Evolutionary conservation across 208 protist genomes (phyloP).

Genomic region (Trypanosoma mega): DNA sequence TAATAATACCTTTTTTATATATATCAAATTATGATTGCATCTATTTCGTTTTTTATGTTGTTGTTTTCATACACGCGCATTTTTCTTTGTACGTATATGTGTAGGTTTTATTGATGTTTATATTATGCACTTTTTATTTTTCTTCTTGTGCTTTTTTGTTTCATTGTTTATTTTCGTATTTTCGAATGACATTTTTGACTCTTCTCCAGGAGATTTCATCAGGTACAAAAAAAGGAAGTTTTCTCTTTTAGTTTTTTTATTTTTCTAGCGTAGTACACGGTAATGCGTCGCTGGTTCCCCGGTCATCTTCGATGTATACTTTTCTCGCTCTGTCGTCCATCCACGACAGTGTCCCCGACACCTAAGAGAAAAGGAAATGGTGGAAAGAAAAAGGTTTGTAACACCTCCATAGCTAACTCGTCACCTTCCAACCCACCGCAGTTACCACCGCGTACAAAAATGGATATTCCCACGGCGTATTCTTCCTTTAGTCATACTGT

Average conservation of each 20-base stretch:
- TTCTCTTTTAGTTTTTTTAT: neutral
- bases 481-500: constrained; percentile 53
- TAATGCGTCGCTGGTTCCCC: constrained; percentile 19
- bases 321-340: neutral
- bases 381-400: constrained; percentile 2
- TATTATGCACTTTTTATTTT: neutral
- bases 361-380: too few relatives aligned
- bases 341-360: too few relatives aligned
- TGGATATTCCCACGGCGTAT: constrained; percentile 59
- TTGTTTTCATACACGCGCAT: neutral
- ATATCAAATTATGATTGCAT: too few relatives aligned
- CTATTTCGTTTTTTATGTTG: too few relatives aligned
- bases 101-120: neutral
- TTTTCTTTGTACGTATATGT: constrained; percentile 13
- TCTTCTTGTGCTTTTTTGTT: constrained; percentile 2
- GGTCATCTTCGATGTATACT: neutral
- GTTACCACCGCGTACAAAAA: constrained; percentile 27
- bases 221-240: neutral
- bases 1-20: too few relatives aligned
- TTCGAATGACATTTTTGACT: neutral
- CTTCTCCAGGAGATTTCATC: too few relatives aligned
- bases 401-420: too few relatives aligned
- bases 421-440: neutral
- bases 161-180: neutral
- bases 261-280: neutral